Conservation (phyloP, 2,329 filamentous ascomycete species). For the Neofusicoccum cordaticola region DNA sequence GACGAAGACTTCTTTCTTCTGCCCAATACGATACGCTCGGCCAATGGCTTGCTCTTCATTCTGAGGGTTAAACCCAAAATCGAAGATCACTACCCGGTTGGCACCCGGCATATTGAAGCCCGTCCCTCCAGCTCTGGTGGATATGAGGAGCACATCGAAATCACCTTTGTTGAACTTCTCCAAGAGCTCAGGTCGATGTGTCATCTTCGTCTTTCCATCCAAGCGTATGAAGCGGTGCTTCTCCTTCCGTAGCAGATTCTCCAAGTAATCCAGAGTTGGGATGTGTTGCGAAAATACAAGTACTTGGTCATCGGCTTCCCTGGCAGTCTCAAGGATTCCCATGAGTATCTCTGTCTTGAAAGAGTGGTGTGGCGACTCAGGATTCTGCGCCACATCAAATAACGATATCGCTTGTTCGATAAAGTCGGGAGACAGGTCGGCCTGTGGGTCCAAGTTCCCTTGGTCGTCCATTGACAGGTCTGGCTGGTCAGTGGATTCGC, state of each 20-base stretch:
- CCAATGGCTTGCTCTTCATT: conserved; percentile 85
- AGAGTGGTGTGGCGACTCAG: conserved; percentile 55
- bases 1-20: conserved; percentile 76
- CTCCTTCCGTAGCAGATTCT: conserved; percentile 52
- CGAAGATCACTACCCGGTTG: conserved; percentile 82
- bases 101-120: conserved; percentile 82
- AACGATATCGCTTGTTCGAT: neutral
- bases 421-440: neutral
- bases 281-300: conserved; percentile 78
- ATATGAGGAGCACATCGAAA: conserved; percentile 68
- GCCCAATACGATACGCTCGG: conserved; percentile 80
- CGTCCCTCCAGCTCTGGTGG: conserved; percentile 75
- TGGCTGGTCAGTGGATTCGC: neutral
- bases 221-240: conserved; percentile 55
- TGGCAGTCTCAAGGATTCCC: conserved; percentile 66
- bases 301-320: conserved; percentile 65
- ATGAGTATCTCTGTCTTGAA: conserved; percentile 67
- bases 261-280: conserved; percentile 66
- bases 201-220: conserved; percentile 62
- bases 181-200: conserved; percentile 53
- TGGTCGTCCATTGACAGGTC: neutral
- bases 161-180: conserved; percentile 64
- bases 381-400: conserved; percentile 20
- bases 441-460: neutral
- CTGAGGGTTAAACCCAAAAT: conserved; percentile 77